Evolutionary conservation across 805 yeast genomes (phyloP), one percentile per base, ranked within the genome.

Genomic region (Saccharomyces jurei): DNA sequence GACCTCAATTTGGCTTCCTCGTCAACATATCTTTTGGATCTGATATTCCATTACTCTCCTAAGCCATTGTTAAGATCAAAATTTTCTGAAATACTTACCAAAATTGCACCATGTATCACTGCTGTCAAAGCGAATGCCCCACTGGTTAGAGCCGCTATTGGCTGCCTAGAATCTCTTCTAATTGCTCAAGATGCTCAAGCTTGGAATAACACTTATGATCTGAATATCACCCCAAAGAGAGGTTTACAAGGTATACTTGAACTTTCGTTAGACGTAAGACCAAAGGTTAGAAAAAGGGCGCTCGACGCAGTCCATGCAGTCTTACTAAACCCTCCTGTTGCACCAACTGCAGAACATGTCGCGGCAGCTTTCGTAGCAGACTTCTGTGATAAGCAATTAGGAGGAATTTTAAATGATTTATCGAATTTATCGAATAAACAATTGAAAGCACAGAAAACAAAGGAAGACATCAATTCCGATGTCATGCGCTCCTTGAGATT

Each of bases 231-330:
- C 44, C 96, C 97, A 51, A 81, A 80, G 65, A 81, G 95, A 76
- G 96, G 94, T 47, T 72, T 90, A 55, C 78, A 80, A 44, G 96
- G 92, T 49, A 71, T 91, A 56, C 71, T 91, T 56, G 89, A 87
- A 67, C 77, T 89, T 57, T 81, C 92, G 0, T 72, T 88, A 47
- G 97, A 94, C 70, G 86, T 87, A 49, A 81, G 98, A 67, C 99
- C 99, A 41, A 94, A 94, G 64, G 96, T 94, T 11, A 82, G 99
- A 69, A 89, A 87, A 79, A 85, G 97, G 75, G 96, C 98, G 1
- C 86, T 84, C 63, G 99, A 94, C 55, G 87, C 97, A 1, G 78
- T 94, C n/a, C 72, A 77, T 50, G 78, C 75, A 2, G 74, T 94
- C 30, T 73, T 94, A 56, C 60, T 72, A 2, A 79, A 79, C 57